These are phyloP conservation scores for Sphagnum magellanicum DNA, from an alignment of 228 moss, liverwort and hornwort genomes.

Conservation along the genomic window DNA sequence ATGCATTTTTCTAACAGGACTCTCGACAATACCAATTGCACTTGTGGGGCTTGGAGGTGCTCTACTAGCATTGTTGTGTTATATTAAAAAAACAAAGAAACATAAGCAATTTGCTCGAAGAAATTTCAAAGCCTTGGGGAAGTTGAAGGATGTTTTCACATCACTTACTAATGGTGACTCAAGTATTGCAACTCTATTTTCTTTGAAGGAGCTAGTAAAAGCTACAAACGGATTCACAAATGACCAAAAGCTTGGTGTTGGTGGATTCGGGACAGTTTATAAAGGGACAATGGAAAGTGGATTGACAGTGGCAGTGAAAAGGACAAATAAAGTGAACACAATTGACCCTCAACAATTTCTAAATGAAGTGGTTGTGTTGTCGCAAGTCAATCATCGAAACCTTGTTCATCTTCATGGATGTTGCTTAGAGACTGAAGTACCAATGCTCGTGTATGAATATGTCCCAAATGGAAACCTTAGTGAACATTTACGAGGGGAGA, in stretches of 20 bases:
- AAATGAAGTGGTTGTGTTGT: slow-evolving; percentile 44
- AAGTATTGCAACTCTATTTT: not conserved
- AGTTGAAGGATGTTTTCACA: no score
- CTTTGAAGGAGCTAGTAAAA: not conserved
- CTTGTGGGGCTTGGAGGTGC: no score
- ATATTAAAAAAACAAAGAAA: no score
- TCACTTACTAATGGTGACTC: no score
- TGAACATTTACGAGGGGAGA: not conserved
- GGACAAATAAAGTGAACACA: slow-evolving; percentile 37
- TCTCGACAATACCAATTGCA: no score
- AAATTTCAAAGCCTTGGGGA: no score
- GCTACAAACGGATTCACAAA: not conserved
- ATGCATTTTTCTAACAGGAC: no score
- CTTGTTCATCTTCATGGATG: slow-evolving; percentile 44
- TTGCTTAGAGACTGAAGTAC: slow-evolving; percentile 55
- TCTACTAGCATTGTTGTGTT: no score
- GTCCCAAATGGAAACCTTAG: slow-evolving; percentile 3
- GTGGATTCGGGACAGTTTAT: not conserved
- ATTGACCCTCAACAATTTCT: slow-evolving; percentile 52
- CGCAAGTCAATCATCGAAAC: slow-evolving; percentile 37
- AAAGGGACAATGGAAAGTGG: not conserved
- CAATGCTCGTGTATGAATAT: slow-evolving; percentile 42
- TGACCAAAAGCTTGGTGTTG: not conserved
- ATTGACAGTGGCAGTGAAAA: slow-evolving; percentile 31
- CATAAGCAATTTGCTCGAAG: no score